Evolutionary conservation across 768 basidiomycete species (phyloP), one percentile per base, ranked within the genome.

Genomic region (Leccinum boreale): DNA sequence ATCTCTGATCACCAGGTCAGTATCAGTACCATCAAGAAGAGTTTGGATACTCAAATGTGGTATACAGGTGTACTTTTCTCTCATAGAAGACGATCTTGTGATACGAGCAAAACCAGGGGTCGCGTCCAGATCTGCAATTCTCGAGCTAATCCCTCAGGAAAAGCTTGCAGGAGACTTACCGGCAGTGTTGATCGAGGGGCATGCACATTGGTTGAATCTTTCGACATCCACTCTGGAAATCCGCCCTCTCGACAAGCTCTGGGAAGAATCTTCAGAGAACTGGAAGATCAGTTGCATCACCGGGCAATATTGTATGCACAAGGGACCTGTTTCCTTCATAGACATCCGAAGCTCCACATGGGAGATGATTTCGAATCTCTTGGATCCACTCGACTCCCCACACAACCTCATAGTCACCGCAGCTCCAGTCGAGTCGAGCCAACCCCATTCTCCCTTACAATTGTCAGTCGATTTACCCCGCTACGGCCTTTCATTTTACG

Each of bases 401-500:
- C 46, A 59, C 28, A 67, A 64, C 29, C 64, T 75, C 7, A 24
- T 69, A 35, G 53, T 77, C 24, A 66, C 55, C 0, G 31, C 15
- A 14, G 52, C 50, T 5, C n/a, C 39, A 4, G 36, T 8, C 5
- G 15, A 58, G 23, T 23, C 35, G 15, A 11, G 39, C 29, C 19
- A 51, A 12, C 2, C 26, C 11, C 42, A 19, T 0, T 45, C 53
- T 19, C 21, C 46, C 2, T 35, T 33, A 11, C 57, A 50, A 7
- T 55, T 82, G 0, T 65, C 60, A 1, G 67, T 75, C 39, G 55
- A 65, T 1, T 62, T 82, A 6, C 79, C 78, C 29, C 77, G 79
- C 17, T 77, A 75, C 51, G 64, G 67, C 2, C 64, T 82, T 8
- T 68, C 73, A 0, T 82, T 83, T 53, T 74, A 73, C 48, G 31